phyloP scores from a whole-genome alignment of 2,329 filamentous ascomycete genomes.

The Eurotiales sp. region DNA sequence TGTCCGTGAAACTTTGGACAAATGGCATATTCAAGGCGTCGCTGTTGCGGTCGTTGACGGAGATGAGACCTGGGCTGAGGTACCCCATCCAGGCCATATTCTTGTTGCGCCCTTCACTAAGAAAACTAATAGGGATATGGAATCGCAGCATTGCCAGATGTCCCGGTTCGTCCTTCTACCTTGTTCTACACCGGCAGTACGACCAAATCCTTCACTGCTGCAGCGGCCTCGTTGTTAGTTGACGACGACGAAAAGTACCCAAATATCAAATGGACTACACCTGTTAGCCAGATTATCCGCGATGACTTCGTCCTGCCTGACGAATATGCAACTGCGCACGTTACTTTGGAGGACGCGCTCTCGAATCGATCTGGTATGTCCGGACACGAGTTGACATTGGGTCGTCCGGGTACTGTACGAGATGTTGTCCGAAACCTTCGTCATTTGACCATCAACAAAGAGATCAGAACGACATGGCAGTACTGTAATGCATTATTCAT shows the following conservation, averaged over 20 bases:
- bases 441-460: constrained; percentile 39
- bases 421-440: constrained; percentile 41
- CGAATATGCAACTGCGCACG: constrained; percentile 22
- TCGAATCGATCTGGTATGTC: constrained; percentile 34
- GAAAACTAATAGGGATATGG: constrained; percentile 34
- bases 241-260: constrained; percentile 24
- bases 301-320: constrained; percentile 33
- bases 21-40: constrained; percentile 13
- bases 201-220: constrained; percentile 53
- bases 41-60: constrained; percentile 12
- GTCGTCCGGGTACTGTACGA: constrained; percentile 24
- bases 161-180: constrained; percentile 36
- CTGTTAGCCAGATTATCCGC: constrained; percentile 16
- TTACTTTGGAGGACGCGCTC: constrained; percentile 32
- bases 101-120: neutral
- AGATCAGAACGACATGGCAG: constrained; percentile 42
- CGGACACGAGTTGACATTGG: constrained; percentile 19
- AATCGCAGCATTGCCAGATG: constrained; percentile 31
- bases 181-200: constrained; percentile 54
- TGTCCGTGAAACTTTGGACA: constrained; percentile 6
- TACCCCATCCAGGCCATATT: neutral
- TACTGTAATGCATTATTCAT: constrained; percentile 56
- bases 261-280: constrained; percentile 19
- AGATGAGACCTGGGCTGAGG: constrained; percentile 12
- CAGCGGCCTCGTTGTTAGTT: constrained; percentile 44